phyloP scores from a whole-genome alignment of 139 green algal genomes.

The Limnomonas spitsbergensis region DNA sequence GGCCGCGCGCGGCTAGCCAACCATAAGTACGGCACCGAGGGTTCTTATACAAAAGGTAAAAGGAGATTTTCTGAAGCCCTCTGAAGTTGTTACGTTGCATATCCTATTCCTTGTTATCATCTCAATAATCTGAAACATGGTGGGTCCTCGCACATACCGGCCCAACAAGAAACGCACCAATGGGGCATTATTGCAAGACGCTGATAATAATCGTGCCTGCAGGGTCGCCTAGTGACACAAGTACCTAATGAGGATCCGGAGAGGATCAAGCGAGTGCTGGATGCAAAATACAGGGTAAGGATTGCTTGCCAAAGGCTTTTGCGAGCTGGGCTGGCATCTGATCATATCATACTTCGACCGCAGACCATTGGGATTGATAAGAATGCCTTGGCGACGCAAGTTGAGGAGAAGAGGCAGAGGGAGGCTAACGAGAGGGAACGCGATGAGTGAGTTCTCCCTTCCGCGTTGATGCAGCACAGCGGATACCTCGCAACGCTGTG shows the following conservation, averaged over 20 bases:
- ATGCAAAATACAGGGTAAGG: slow-evolving; percentile 52
- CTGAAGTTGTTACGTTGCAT: too few species aligned
- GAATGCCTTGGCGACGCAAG: slow-evolving; percentile 46
- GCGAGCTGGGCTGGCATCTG: neutral
- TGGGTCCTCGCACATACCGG: too few species aligned
- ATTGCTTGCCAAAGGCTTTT: neutral
- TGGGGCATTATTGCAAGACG: too few species aligned
- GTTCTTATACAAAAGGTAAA: too few species aligned
- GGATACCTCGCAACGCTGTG: neutral
- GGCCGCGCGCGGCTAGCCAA: too few species aligned
- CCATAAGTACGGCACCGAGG: too few species aligned
- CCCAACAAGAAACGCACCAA: too few species aligned
- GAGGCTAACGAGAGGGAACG: slow-evolving; percentile 36
- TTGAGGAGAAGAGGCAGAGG: slow-evolving; percentile 33
- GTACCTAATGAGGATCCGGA: slow-evolving; percentile 64
- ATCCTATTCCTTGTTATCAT: too few species aligned
- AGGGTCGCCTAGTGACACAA: slow-evolving; percentile 42
- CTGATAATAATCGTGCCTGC: too few species aligned
- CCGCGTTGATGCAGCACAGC: neutral
- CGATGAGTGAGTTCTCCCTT: slow-evolving; percentile 48
- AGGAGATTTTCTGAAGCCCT: too few species aligned
- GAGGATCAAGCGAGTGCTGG: slow-evolving; percentile 56
- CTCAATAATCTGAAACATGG: too few species aligned
- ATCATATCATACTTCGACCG: neutral
- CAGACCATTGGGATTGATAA: slow-evolving; percentile 48